Evolutionary conservation across 2,329 filamentous ascomycete genomes (phyloP), one percentile per base, ranked within the genome.

Genomic region (Pseudocercospora musae): DNA sequence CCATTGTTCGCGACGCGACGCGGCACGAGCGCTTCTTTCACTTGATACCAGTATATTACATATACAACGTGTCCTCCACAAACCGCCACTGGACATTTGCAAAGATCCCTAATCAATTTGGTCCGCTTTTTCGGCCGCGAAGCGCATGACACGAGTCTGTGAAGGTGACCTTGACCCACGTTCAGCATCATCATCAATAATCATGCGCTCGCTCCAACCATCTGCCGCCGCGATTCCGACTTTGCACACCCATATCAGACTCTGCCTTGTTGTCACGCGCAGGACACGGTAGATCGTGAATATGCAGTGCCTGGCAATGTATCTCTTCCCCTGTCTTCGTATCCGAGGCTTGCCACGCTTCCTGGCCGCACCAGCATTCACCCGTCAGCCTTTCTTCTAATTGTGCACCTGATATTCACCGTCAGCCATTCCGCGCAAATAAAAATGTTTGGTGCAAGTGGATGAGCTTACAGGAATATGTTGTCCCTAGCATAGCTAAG

Each of bases 401-500:
- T 67, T n/a, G 66, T 68, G 57, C 64, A 70, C 58, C 68, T 70
- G 55, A 42, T 49, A 11, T 48, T 29, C 25, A 25, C 44, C 23
- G 55, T 63, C 49, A 63, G 62, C 58, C 44, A 46, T 13, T 25
- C 27, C n/a, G 13, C 42, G 15, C 13, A 44, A 42, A 58, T 18
- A 7, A 23, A 6, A 27, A 57, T 37, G 57, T 40, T 40, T 33
- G 18, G 44, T 37, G 52, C 52, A 37, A 37, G 59, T 23, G 50
- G n/a, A 40, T 49, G 18, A 29, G 29, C 55, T n/a, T 69, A 84
- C 82, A 85, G 66, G 66, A 78, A 81, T 13, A 84, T 73, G 49
- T 79, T 82, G 68, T 84, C 79, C 60, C 79, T 75, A 6, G 72
- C 70, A 67, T 80, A 84, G 1, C 73, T 68, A 44, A 74, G 74